These are phyloP conservation scores for Alternaria conjuncta DNA, from an alignment of 2,329 filamentous ascomycete genomes.

Conservation along the genomic window DNA sequence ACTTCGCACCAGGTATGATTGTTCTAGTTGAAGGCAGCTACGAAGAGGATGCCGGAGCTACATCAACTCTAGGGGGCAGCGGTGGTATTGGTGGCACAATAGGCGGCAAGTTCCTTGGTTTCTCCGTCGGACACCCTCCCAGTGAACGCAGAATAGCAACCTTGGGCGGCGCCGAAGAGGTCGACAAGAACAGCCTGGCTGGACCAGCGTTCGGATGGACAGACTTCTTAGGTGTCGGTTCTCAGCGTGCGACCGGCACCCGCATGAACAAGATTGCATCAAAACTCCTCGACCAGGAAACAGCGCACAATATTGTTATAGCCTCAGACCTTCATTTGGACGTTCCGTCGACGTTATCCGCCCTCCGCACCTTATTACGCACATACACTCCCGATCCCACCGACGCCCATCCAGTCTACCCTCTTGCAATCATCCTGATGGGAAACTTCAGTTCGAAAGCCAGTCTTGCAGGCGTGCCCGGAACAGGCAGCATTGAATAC, in stretches of 20 bases:
- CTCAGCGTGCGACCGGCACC: slow-evolving; percentile 79
- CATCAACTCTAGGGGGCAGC: slow-evolving; percentile 69
- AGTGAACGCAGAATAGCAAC: slow-evolving; percentile 84
- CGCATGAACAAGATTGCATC: slow-evolving; percentile 84
- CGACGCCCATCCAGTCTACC: slow-evolving; percentile 66
- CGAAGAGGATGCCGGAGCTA: slow-evolving; percentile 77
- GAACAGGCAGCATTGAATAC: slow-evolving; percentile 87
- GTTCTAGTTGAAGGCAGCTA: slow-evolving; percentile 95
- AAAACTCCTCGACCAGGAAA: slow-evolving; percentile 61
- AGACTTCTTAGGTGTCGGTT: slow-evolving; percentile 91
- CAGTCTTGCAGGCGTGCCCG: slow-evolving; percentile 67
- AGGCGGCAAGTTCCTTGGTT: slow-evolving; percentile 88
- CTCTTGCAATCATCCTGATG: slow-evolving; percentile 80
- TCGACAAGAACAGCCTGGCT: slow-evolving; percentile 46
- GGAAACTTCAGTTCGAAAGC: slow-evolving; percentile 78
- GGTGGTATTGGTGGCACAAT: slow-evolving; percentile 88
- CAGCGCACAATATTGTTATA: slow-evolving; percentile 68
- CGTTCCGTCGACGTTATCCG: slow-evolving; percentile 78
- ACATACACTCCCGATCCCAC: slow-evolving; percentile 65
- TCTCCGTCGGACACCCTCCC: slow-evolving; percentile 89
- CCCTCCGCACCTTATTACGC: slow-evolving; percentile 78
- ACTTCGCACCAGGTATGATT: slow-evolving; percentile 96
- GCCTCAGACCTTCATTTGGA: slow-evolving; percentile 88
- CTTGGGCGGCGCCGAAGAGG: slow-evolving; percentile 68
- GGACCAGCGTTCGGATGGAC: slow-evolving; percentile 82